Percentiles rank a stretch among this genome's conserved stretches.
Evolutionary conservation across 305 asterid genomes (phyloP).

Genomic region (Fraxinus albicans): DNA sequence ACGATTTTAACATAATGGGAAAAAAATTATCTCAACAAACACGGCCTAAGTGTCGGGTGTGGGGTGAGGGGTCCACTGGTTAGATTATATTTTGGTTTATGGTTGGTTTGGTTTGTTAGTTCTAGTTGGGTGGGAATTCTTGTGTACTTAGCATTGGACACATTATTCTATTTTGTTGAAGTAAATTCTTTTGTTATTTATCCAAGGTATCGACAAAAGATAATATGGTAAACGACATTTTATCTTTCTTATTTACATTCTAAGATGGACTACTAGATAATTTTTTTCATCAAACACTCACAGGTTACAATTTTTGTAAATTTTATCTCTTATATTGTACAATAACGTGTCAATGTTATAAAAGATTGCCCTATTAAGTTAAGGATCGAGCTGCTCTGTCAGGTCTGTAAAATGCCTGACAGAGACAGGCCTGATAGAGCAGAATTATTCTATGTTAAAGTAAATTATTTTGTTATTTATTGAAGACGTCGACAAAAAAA

Average conservation of each 20-base stretch:
- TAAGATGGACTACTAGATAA: background rate
- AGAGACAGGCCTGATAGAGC: too few species aligned
- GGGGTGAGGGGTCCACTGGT: constrained; percentile 31
- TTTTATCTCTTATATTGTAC: background rate
- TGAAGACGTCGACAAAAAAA: background rate
- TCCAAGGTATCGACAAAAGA: background rate
- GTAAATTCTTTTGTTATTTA: background rate
- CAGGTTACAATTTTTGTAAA: background rate
- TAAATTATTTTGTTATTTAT: background rate
- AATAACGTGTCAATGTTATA: background rate
- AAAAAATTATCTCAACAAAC: background rate
- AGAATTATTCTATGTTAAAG: too few species aligned
- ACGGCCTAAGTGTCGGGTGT: background rate
- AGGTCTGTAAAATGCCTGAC: too few species aligned
- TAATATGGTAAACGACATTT: background rate
- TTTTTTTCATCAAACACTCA: background rate
- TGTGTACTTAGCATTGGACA: constrained; percentile 28
- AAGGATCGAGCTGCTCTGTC: too few species aligned
- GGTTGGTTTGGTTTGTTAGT: background rate
- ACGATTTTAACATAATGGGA: background rate
- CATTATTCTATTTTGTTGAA: background rate
- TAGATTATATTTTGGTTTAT: constrained; percentile 13
- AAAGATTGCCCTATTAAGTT: background rate
- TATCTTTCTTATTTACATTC: background rate
- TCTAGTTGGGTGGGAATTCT: constrained; percentile 28